Base-by-base conservation (phyloP, 192 early-diverging fungal species). In the Linnemannia schmuckeri region DNA sequence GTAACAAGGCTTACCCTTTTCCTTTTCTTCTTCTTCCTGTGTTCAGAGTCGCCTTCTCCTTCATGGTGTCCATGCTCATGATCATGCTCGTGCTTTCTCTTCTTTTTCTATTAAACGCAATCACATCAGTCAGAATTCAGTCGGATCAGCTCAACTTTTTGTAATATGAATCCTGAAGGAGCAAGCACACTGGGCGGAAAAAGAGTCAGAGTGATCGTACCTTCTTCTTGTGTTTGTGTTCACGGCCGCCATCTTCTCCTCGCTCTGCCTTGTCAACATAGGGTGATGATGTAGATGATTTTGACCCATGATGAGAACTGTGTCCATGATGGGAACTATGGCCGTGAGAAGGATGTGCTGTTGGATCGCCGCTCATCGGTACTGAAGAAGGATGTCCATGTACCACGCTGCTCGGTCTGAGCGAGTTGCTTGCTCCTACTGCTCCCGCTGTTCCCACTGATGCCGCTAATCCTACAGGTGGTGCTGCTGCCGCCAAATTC, bases 11-110 rank as follows among this genome's bases (percentile, higher is more conserved):
- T 63, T 87, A 87, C 85, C 76, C 75, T 87, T 87, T 87, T 87
- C 85, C 85, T 87, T n/a, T 87, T 87, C 52, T 87, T 87, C 79
- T 87, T 87, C 52, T 87, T 87, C 30, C 85, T 71, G 38, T 87
- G 85, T 61, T 87, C 85, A 70, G 85, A 81, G 38, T 87, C 85
- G 47, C 79, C 85, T 46, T 81, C 85, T 35, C 85, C 85, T 74
- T 87, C 85, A 37, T 87, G 85, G 49, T 87, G 75, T 70, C 63
- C 38, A 41, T 87, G 85, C 22, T 87, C 85, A 75, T 87, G 85
- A 35, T 87, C 85, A 42, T 87, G 85, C 41, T 87, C 85, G 44
- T 87, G 79, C 46, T 87, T 87, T 87, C 85, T 87, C 85, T 87
- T 87, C 79, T 87, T 87, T 81, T 87, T 87, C 85, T 87, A 46